phyloP scores from a whole-genome alignment of 345 rosid species.

The Pugionium cornutum region DNA sequence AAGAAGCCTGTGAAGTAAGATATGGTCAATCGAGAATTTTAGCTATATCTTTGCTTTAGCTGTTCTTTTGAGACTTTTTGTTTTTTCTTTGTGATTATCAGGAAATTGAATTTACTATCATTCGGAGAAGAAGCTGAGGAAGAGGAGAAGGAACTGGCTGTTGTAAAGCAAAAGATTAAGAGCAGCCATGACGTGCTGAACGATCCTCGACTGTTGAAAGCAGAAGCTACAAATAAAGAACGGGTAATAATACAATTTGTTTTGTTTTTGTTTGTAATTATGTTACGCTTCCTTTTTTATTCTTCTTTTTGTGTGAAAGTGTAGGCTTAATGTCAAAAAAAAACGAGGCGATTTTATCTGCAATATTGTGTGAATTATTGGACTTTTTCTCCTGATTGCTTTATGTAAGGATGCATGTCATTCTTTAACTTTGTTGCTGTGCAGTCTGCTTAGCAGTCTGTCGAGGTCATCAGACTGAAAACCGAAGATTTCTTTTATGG shows the following conservation, averaged over 20 bases:
- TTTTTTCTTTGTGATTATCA: conserved; percentile 44
- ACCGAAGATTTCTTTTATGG: neutral
- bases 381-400: conserved; percentile 13
- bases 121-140: conserved; percentile 99
- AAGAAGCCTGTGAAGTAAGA: conserved; percentile 82
- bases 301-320: conserved; percentile 5
- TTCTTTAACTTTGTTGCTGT: conserved; percentile 12
- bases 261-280: neutral
- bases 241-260: conserved; percentile 41
- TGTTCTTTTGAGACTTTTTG: conserved; percentile 28
- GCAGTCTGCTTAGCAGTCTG: conserved; percentile 17
- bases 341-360: conserved; percentile 3
- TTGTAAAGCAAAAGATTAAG: conserved; percentile 74
- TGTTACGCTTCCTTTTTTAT: neutral
- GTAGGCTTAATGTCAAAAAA: conserved; percentile 7
- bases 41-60: conserved; percentile 21
- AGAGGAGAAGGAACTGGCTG: conserved; percentile 81
- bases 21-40: neutral
- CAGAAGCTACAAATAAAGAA: conserved; percentile 49
- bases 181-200: conserved; percentile 95
- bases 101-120: conserved; percentile 88
- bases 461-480: neutral
- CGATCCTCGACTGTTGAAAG: conserved; percentile 89
- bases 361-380: neutral
- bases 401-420: conserved; percentile 7